Evolutionary conservation across 139 green algal species (phyloP).

Genomic region (Astrephomene gubernaculifera): DNA sequence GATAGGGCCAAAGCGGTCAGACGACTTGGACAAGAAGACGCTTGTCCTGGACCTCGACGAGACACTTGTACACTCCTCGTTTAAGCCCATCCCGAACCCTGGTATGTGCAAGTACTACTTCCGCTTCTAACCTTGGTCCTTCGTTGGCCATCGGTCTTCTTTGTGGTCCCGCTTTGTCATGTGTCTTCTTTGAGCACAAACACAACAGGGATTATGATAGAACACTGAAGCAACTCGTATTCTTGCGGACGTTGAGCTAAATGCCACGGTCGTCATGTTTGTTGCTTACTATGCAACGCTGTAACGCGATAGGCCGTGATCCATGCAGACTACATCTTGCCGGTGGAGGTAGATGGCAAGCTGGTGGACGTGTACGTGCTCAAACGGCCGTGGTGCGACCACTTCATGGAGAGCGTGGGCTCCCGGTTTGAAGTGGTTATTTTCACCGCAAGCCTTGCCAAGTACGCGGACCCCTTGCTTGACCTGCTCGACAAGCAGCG

Average conservation of each 20-base stretch:
- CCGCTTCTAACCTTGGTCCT: too few species aligned
- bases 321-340: slow-evolving; percentile 87
- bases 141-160: too few species aligned
- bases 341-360: slow-evolving; percentile 88
- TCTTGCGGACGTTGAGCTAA: too few species aligned
- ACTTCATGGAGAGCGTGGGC: slow-evolving; percentile 87
- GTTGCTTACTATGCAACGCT: not conserved
- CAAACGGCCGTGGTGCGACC: slow-evolving; percentile 94
- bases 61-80: slow-evolving; percentile 98
- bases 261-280: too few species aligned
- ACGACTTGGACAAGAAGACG: slow-evolving; percentile 71
- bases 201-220: too few species aligned
- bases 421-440: slow-evolving; percentile 77
- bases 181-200: too few species aligned
- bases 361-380: slow-evolving; percentile 95
- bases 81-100: slow-evolving; percentile 87
- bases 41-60: slow-evolving; percentile 98
- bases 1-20: slow-evolving; percentile 53
- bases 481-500: slow-evolving; percentile 86
- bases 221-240: too few species aligned
- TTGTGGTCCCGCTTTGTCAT: too few species aligned
- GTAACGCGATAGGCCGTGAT: not conserved
- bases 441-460: slow-evolving; percentile 93
- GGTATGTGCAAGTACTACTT: slow-evolving; percentile 8
- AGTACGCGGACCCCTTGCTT: slow-evolving; percentile 93